These are phyloP conservation scores for Backusella luteola DNA, from an alignment of 192 early-diverging fungal species.

Conservation along the genomic window DNA sequence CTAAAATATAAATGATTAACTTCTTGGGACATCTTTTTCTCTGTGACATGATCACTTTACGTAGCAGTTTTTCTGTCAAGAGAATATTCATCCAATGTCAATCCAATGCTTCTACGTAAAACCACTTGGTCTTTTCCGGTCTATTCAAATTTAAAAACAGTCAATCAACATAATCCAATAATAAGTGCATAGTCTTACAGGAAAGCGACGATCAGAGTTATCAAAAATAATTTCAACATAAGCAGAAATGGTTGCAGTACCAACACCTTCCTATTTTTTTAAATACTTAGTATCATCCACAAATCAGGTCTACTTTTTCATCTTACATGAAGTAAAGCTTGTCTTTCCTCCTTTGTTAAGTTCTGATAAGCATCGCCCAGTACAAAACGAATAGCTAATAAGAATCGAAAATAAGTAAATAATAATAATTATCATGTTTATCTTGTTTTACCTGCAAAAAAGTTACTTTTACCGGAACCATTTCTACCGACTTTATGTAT, in stretches of 20 bases:
- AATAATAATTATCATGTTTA: not conserved
- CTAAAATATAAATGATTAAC: constrained; percentile 39
- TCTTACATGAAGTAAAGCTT: constrained; percentile 85
- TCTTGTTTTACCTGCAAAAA: constrained; percentile 79
- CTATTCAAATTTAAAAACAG: constrained; percentile 27
- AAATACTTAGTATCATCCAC: not conserved
- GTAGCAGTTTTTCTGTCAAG: constrained; percentile 90
- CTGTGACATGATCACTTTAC: constrained; percentile 36
- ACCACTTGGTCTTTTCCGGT: constrained; percentile 90
- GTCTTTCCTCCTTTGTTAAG: constrained; percentile 91
- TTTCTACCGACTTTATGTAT: constrained; percentile 80
- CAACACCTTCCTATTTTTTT: constrained; percentile 77
- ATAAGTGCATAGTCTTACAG: constrained; percentile 47
- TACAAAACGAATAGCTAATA: constrained; percentile 89
- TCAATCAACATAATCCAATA: not conserved
- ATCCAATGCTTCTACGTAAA: constrained; percentile 89
- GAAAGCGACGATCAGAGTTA: constrained; percentile 94
- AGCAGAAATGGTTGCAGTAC: constrained; percentile 90
- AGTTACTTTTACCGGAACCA: constrained; percentile 97
- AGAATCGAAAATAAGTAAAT: not conserved
- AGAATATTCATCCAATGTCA: constrained; percentile 99
- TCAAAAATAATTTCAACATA: constrained; percentile 97
- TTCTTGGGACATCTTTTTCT: not conserved
- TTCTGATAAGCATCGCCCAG: constrained; percentile 94
- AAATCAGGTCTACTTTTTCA: not conserved